Percentiles rank a stretch among this genome's conserved stretches.
Evolutionary conservation across 1,284 basidiomycete species (phyloP).

Genomic region (Taiwanofungus camphoratus): DNA sequence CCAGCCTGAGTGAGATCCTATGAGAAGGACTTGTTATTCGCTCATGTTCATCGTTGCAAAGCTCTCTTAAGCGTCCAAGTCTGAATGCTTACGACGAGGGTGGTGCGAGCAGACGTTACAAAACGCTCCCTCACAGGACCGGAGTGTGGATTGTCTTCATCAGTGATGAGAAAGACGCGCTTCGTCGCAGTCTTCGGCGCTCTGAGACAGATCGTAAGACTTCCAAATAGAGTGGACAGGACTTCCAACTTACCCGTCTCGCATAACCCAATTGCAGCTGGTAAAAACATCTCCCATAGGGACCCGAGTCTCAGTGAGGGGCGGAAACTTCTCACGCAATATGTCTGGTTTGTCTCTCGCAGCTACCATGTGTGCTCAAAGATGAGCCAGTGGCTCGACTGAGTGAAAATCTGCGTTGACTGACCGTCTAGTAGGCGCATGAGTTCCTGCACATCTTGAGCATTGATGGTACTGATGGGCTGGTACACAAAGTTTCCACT

Average conservation of each 20-base stretch:
- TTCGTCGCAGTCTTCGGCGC: conserved; percentile 84
- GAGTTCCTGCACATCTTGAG: conserved; percentile 73
- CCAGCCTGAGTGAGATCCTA: conserved; percentile 83
- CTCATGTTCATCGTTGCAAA: too few relatives aligned
- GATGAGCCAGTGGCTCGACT: neutral
- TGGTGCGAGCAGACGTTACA: conserved; percentile 61
- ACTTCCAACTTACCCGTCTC: conserved; percentile 80
- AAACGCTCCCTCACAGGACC: conserved; percentile 47
- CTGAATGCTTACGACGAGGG: conserved; percentile 46
- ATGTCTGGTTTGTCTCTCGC: conserved; percentile 51
- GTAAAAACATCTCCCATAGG: conserved; percentile 83
- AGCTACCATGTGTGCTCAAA: conserved; percentile 30
- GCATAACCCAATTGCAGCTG: conserved; percentile 82
- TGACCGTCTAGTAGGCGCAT: conserved; percentile 67
- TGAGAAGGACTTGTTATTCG: conserved; percentile 7
- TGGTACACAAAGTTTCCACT: conserved; percentile 73
- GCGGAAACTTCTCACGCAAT: conserved; percentile 56
- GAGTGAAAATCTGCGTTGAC: conserved; percentile 11
- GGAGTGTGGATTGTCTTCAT: conserved; percentile 71
- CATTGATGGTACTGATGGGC: conserved; percentile 71
- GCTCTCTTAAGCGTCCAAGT: too few relatives aligned
- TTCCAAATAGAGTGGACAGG: neutral
- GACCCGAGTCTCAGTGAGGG: conserved; percentile 46
- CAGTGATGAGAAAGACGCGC: conserved; percentile 89
- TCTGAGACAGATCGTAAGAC: conserved; percentile 33